Percentiles rank a stretch among this genome's conserved stretches.
Evolutionary conservation across 768 basidiomycete genomes (phyloP).

Genomic region (Mycena haematopus): DNA sequence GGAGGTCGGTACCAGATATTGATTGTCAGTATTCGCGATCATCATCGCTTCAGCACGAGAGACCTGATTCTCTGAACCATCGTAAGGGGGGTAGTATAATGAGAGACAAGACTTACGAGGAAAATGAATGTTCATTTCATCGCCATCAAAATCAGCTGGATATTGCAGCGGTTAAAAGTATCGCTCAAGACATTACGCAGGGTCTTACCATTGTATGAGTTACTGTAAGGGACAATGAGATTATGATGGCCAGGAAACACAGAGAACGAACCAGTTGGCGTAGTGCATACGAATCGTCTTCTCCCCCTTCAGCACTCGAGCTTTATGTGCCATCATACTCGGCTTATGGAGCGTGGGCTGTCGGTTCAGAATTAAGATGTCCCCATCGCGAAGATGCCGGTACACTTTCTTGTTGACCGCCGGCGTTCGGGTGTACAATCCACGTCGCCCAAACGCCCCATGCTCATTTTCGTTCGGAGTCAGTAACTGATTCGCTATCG

Average conservation of each 20-base stretch:
- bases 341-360: slow-evolving; percentile 99
- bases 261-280: slow-evolving; percentile 85
- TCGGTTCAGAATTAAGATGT: slow-evolving; percentile 93
- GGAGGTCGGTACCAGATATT: slow-evolving; percentile 98
- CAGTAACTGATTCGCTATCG: slow-evolving; percentile 93
- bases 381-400: slow-evolving; percentile 92
- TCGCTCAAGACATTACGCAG: slow-evolving; percentile 2
- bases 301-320: slow-evolving; percentile 90
- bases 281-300: slow-evolving; percentile 99
- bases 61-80: slow-evolving; percentile 81
- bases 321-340: slow-evolving; percentile 99
- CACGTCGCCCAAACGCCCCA: slow-evolving; percentile 49
- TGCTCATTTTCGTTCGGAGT: slow-evolving; percentile 86
- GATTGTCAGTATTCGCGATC: slow-evolving; percentile 97
- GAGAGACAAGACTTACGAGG: slow-evolving; percentile 72
- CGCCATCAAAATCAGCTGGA: slow-evolving; percentile 90
- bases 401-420: slow-evolving; percentile 97
- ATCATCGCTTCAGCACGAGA: slow-evolving; percentile 93
- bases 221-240: slow-evolving; percentile 55
- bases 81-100: slow-evolving; percentile 10
- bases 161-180: slow-evolving; percentile 6
- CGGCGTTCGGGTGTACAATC: slow-evolving; percentile 77
- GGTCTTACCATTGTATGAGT: slow-evolving; percentile 91
- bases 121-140: slow-evolving; percentile 99
- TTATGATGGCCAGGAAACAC: slow-evolving; percentile 10